phyloP scores from a whole-genome alignment of 352 stramenopile species.

The Thalassiosira mediterranea region DNA sequence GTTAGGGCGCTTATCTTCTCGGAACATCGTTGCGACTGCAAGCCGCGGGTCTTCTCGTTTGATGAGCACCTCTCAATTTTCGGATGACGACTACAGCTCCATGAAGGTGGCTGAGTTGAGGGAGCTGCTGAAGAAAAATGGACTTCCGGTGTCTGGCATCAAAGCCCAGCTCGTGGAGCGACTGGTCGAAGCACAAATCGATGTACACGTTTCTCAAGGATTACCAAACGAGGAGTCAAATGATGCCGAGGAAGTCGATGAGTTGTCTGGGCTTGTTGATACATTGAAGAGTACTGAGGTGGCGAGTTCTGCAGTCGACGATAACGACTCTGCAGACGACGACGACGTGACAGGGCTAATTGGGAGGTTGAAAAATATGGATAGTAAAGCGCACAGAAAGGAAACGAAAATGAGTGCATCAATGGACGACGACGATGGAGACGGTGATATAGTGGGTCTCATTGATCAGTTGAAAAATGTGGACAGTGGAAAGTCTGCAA shows the following conservation, averaged over 20 bases:
- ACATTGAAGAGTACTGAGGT: no score
- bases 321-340: no score
- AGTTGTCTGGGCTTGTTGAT: no score
- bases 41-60: constrained; percentile 6
- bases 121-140: constrained; percentile 26
- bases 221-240: no score
- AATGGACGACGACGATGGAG: background rate
- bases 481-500: background rate
- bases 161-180: constrained; percentile 37
- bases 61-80: constrained; percentile 21
- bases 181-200: constrained; percentile 16
- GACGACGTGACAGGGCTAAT: no score
- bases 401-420: no score
- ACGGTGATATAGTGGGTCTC: background rate
- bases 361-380: no score
- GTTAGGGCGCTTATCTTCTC: background rate
- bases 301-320: no score
- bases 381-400: no score
- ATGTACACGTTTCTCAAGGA: no score
- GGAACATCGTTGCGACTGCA: background rate
- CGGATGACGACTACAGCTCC: constrained; percentile 16
- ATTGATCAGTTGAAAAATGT: constrained; percentile 2
- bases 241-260: no score
- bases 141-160: constrained; percentile 37
- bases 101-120: constrained; percentile 35